Evolutionary conservation across 371 early-diverging fungal genomes (phyloP).

Genomic region (Apophysomyces ossiformis): DNA sequence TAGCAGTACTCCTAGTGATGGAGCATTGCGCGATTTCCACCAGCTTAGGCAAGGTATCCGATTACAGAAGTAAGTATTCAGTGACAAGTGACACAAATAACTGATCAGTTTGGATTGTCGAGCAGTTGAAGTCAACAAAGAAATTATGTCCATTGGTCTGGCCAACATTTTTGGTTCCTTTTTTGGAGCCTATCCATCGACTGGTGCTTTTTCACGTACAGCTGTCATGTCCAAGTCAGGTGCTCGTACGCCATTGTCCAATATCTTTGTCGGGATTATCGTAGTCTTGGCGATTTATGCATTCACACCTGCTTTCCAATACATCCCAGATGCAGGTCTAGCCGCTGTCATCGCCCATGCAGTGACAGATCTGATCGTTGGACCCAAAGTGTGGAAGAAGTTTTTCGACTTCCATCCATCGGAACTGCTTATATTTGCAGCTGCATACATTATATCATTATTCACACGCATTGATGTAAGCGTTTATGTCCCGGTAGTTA

Average conservation of each 20-base stretch:
- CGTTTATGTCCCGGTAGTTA: slow-evolving; percentile 67
- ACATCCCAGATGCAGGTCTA: slow-evolving; percentile 78
- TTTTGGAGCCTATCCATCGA: slow-evolving; percentile 82
- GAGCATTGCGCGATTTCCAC: slow-evolving; percentile 89
- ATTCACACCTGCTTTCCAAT: slow-evolving; percentile 83
- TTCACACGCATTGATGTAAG: slow-evolving; percentile 69
- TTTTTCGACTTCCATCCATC: slow-evolving; percentile 45
- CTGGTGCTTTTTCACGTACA: slow-evolving; percentile 87
- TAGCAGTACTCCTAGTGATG: slow-evolving; percentile 77
- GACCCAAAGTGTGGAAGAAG: slow-evolving; percentile 51
- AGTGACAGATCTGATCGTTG: slow-evolving; percentile 63
- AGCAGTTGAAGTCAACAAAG: slow-evolving; percentile 73
- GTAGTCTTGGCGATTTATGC: slow-evolving; percentile 77
- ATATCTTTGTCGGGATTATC: slow-evolving; percentile 74
- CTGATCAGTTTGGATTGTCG: neutral
- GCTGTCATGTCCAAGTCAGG: slow-evolving; percentile 78
- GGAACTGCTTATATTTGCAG: slow-evolving; percentile 41
- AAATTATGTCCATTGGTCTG: slow-evolving; percentile 80
- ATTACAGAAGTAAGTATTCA: slow-evolving; percentile 42
- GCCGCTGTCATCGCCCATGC: slow-evolving; percentile 80
- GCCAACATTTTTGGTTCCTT: slow-evolving; percentile 81
- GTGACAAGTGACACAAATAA: slow-evolving; percentile 25
- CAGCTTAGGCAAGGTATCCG: slow-evolving; percentile 75
- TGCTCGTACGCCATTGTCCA: slow-evolving; percentile 75
- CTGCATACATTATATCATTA: slow-evolving; percentile 57